Evolutionary conservation across 2,329 filamentous ascomycete genomes (phyloP).

Genomic region (Peltaster fructicola): DNA sequence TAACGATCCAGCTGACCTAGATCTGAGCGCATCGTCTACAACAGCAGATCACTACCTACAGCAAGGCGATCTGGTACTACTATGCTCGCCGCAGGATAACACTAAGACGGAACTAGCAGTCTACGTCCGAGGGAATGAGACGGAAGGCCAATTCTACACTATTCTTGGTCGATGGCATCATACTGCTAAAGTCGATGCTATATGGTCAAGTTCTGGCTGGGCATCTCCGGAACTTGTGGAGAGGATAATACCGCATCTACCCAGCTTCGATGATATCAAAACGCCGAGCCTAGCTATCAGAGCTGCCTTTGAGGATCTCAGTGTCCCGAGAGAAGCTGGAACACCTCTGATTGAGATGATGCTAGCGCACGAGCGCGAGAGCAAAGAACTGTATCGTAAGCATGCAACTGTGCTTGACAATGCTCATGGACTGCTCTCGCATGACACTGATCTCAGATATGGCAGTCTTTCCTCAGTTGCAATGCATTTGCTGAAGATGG

Average conservation of each 20-base stretch:
- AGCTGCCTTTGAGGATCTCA: conserved; percentile 21
- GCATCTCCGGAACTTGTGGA: conserved; percentile 27
- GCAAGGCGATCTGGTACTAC: too few species aligned
- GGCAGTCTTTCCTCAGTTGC: conserved; percentile 32
- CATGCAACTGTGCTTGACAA: conserved; percentile 30
- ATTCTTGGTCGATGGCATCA: conserved; percentile 33
- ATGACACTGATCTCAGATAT: conserved; percentile 26
- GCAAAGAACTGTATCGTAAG: conserved; percentile 30
- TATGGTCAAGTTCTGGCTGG: conserved; percentile 33
- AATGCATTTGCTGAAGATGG: conserved; percentile 21
- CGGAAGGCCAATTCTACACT: conserved; percentile 30
- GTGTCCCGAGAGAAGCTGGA: conserved; percentile 29
- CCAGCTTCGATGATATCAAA: conserved; percentile 21
- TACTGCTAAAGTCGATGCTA: conserved; percentile 20
- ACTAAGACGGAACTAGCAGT: too few species aligned
- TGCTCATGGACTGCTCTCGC: conserved; percentile 30
- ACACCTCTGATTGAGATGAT: conserved; percentile 27
- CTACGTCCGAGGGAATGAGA: conserved; percentile 22
- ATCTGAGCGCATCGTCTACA: too few species aligned
- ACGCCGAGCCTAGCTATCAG: conserved; percentile 15
- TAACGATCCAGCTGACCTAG: too few species aligned
- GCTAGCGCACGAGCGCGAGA: conserved; percentile 24
- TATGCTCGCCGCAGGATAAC: too few species aligned
- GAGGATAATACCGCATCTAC: conserved; percentile 34
- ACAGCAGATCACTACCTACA: too few species aligned